Percentiles rank a stretch among this genome's conserved stretches.
Conservation (phyloP, 257 asterid species). For the Petunia secreta region DNA sequence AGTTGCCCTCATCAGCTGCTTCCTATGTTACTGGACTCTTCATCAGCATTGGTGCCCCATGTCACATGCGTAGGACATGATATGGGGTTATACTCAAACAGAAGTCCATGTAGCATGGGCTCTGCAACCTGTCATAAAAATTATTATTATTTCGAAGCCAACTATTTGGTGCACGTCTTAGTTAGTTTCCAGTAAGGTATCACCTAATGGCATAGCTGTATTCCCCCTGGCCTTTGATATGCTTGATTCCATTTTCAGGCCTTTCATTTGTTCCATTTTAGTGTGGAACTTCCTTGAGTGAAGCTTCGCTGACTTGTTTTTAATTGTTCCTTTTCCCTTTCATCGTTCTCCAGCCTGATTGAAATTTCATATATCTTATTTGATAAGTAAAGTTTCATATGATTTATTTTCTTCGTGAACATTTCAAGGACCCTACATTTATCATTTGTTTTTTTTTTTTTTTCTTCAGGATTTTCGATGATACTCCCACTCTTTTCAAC, state of each 20-base stretch:
- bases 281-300: not conserved
- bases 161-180: not conserved
- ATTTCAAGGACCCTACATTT: constrained; percentile 2
- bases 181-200: not conserved
- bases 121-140: not conserved
- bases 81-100: not conserved
- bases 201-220: not conserved
- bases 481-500: constrained; percentile 90
- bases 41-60: not conserved
- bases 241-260: not conserved
- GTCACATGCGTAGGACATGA: not conserved
- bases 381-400: not conserved
- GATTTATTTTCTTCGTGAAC: constrained; percentile 15
- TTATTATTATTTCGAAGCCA: too few species aligned
- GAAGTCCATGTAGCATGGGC: not conserved
- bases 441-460: constrained; percentile 23
- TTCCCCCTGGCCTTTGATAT: not conserved
- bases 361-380: not conserved
- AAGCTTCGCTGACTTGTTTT: not conserved
- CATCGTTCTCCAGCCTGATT: not conserved
- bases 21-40: not conserved
- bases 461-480: constrained; percentile 68
- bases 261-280: constrained; percentile 1
- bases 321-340: constrained; percentile 1
- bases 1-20: not conserved